Percentiles rank a stretch among this genome's conserved stretches.
Evolutionary conservation across 768 basidiomycete species (phyloP).

Genomic region (Mycena epipterygia): DNA sequence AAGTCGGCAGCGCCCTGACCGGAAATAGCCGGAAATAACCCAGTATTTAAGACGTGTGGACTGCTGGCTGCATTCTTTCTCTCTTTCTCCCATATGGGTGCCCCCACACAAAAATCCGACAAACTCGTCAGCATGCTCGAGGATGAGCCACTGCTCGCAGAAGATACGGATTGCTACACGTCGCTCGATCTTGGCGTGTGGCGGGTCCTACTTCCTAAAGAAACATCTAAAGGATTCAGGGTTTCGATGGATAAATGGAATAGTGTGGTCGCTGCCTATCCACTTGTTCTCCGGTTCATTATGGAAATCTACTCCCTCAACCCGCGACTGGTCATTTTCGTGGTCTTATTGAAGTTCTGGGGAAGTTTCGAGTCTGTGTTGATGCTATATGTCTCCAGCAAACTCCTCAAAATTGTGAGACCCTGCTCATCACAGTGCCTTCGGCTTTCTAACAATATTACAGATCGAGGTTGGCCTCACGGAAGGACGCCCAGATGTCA

Average conservation of each 20-base stretch:
- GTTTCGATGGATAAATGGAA: slow-evolving; percentile 19
- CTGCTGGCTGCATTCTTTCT: too few relatives aligned
- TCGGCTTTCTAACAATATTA: background rate
- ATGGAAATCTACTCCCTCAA: slow-evolving; percentile 15
- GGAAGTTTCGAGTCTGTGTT: slow-evolving; percentile 16
- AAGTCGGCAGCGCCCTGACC: too few relatives aligned
- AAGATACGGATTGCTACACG: slow-evolving; percentile 19
- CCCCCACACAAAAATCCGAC: too few relatives aligned
- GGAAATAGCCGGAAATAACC: too few relatives aligned
- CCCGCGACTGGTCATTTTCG: slow-evolving; percentile 4
- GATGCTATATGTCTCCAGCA: slow-evolving; percentile 16
- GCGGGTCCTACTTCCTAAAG: slow-evolving; percentile 25
- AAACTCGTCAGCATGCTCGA: too few relatives aligned
- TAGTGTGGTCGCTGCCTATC: slow-evolving; percentile 8
- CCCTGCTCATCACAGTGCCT: background rate
- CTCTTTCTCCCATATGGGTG: too few relatives aligned
- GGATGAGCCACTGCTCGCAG: too few relatives aligned
- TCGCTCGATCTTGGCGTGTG: slow-evolving; percentile 28
- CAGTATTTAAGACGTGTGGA: too few relatives aligned
- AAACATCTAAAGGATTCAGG: background rate
- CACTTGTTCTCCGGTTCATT: slow-evolving; percentile 19
- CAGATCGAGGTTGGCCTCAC: slow-evolving; percentile 28
- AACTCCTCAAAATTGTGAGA: slow-evolving; percentile 19
- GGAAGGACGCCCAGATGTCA: slow-evolving; percentile 21
- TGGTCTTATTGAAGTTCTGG: slow-evolving; percentile 24